phyloP scores from a whole-genome alignment of 768 basidiomycete genomes.

The Tricholoma terreum region DNA sequence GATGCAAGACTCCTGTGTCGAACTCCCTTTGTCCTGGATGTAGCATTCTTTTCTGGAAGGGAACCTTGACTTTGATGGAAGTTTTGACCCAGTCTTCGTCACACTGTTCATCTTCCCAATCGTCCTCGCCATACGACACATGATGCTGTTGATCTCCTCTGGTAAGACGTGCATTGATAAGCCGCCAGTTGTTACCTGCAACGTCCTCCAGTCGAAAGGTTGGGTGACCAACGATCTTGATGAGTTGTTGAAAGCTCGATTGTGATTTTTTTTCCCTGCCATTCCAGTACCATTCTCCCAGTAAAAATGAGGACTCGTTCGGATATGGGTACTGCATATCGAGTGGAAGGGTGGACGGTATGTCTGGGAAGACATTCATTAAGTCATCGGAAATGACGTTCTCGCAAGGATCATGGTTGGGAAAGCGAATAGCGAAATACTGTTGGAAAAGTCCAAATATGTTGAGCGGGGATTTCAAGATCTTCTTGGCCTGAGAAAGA shows the following conservation, averaged over 20 bases:
- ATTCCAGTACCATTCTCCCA: conserved; percentile 12
- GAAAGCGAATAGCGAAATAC: neutral
- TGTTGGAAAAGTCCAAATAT: neutral
- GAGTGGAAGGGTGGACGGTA: neutral
- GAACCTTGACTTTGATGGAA: conserved; percentile 4
- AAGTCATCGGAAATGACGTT: neutral
- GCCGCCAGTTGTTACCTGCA: conserved; percentile 4
- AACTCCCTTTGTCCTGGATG: conserved; percentile 2
- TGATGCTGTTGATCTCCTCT: neutral
- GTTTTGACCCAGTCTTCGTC: conserved; percentile 15
- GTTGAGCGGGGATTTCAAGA: neutral
- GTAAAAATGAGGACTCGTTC: conserved; percentile 6
- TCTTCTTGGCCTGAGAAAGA: neutral
- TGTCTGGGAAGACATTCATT: neutral
- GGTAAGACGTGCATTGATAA: neutral
- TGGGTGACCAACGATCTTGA: neutral
- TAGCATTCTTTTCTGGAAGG: conserved; percentile 6
- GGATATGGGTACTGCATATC: neutral
- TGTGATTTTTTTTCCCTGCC: conserved; percentile 2
- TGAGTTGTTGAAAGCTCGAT: conserved; percentile 1
- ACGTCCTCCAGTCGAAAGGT: conserved; percentile 8
- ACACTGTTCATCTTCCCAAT: neutral
- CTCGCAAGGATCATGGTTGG: neutral
- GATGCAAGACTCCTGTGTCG: conserved; percentile 9
- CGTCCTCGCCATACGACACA: neutral